A percentile compares a stretch with the other conserved stretches of the same genome.
phyloP scores from a whole-genome alignment of 2,329 filamentous ascomycete genomes.

The Ascochyta fabae region DNA sequence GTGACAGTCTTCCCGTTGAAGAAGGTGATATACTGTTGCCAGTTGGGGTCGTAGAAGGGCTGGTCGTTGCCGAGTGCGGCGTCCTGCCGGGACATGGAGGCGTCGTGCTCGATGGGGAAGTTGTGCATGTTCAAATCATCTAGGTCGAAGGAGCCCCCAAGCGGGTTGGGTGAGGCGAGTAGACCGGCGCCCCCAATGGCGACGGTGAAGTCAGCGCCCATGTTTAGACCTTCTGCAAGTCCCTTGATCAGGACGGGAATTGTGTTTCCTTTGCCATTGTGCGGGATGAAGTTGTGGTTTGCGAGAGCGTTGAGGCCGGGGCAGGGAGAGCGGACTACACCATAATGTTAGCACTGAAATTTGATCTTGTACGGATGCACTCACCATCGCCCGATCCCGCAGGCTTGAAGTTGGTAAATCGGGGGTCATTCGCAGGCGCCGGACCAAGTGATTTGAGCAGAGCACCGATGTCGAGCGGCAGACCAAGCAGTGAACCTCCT shows the following conservation, averaged over 20 bases:
- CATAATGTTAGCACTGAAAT: background rate
- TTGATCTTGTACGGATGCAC: background rate
- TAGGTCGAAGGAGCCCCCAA: constrained; percentile 27
- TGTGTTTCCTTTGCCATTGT: constrained; percentile 21
- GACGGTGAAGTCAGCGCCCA: constrained; percentile 26
- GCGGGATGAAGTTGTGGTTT: constrained; percentile 29
- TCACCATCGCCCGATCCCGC: constrained; percentile 21
- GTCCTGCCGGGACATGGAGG: constrained; percentile 24
- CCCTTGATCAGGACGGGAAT: constrained; percentile 25
- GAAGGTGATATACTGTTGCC: constrained; percentile 23
- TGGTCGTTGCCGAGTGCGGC: constrained; percentile 21
- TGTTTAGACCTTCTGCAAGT: constrained; percentile 24
- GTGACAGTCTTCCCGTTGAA: constrained; percentile 18
- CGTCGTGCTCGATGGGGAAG: constrained; percentile 32
- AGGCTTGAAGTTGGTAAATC: constrained; percentile 20
- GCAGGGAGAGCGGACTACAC: constrained; percentile 24
- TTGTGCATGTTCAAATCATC: constrained; percentile 24
- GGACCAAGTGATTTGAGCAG: constrained; percentile 20
- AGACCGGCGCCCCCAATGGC: constrained; percentile 21
- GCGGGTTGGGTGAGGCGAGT: constrained; percentile 20
- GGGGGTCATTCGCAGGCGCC: constrained; percentile 17
- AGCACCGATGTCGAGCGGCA: constrained; percentile 15
- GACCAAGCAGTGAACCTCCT: constrained; percentile 9
- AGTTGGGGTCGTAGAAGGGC: constrained; percentile 16
- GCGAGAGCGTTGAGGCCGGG: constrained; percentile 25